These are phyloP conservation scores for Xylaria castorea DNA, from an alignment of 495 filamentous ascomycete species.

Conservation along the genomic window DNA sequence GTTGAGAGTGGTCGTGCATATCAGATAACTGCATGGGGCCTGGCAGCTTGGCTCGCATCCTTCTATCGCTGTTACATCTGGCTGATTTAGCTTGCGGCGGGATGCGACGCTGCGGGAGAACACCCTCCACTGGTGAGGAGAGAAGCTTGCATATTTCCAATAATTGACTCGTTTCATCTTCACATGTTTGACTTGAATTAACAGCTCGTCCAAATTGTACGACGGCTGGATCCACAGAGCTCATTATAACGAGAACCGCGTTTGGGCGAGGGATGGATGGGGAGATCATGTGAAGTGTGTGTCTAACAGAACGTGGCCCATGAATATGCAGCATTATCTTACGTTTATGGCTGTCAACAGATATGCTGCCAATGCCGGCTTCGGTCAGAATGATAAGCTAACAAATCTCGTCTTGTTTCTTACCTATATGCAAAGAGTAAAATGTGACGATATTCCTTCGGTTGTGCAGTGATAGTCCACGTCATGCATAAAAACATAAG, in stretches of 20 bases:
- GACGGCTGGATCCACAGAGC: not conserved
- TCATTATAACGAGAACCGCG: not conserved
- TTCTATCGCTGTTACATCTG: constrained; percentile 22
- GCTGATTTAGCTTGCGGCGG: constrained; percentile 20
- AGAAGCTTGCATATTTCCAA: not conserved
- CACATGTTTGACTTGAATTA: not conserved
- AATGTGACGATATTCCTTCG: not conserved
- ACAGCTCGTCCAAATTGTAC: not conserved
- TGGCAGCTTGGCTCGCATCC: constrained; percentile 10
- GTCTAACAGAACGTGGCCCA: not conserved
- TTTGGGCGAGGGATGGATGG: not conserved
- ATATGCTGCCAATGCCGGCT: not conserved
- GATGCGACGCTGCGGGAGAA: constrained; percentile 20
- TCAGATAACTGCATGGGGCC: constrained; percentile 2
- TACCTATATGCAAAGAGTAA: not conserved
- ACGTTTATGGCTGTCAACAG: not conserved
- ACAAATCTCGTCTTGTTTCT: not conserved
- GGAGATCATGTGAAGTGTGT: not conserved
- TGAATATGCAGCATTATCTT: not conserved
- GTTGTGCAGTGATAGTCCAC: not conserved
- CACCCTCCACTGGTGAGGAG: not conserved
- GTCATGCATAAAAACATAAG: constrained; percentile 13
- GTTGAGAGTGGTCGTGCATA: not conserved
- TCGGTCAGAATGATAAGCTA: constrained; percentile 15
- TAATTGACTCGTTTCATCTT: not conserved